A percentile compares a stretch with the other conserved stretches of the same genome.
Evolutionary conservation across 441 rosid genomes (phyloP).

Genomic region (Pelargonium cotyledonis): DNA sequence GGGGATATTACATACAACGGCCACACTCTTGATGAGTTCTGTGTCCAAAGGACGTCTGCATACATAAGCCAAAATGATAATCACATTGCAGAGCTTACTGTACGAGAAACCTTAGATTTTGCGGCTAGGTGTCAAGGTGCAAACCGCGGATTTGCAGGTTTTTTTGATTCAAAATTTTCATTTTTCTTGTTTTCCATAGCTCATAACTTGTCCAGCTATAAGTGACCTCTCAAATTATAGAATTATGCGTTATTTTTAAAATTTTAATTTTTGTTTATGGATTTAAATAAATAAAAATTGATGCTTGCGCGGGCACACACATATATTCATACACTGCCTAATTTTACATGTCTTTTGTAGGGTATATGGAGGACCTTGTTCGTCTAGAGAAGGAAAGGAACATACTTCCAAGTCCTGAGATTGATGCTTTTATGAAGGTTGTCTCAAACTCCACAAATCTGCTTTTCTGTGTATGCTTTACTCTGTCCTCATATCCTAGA

Average conservation of each 20-base stretch:
- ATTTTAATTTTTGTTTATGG: background rate
- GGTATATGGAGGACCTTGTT: constrained; percentile 52
- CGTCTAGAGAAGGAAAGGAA: constrained; percentile 64
- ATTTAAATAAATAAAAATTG: background rate
- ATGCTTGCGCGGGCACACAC: background rate
- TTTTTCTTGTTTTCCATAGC: background rate
- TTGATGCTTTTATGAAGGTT: constrained; percentile 97
- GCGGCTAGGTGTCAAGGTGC: constrained; percentile 94
- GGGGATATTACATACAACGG: constrained; percentile 81
- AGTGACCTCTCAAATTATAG: background rate
- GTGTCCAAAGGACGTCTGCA: constrained; percentile 79
- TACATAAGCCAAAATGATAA: constrained; percentile 89
- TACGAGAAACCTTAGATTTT: constrained; percentile 91
- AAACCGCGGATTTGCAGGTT: constrained; percentile 78
- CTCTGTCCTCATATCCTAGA: background rate
- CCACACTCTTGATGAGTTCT: constrained; percentile 49
- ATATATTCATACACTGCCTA: background rate
- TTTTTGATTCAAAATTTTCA: constrained; percentile 1
- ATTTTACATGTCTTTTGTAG: constrained; percentile 26
- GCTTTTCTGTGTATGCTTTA: background rate
- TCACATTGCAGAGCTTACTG: constrained; percentile 88
- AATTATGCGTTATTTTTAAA: background rate
- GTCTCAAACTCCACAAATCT: constrained; percentile 8
- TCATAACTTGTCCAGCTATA: background rate
- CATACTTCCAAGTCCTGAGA: constrained; percentile 69